A percentile compares a stretch with the other conserved stretches of the same genome.
Conservation (phyloP, 768 basidiomycete genomes). For the Rhodotorula graminis region DNA sequence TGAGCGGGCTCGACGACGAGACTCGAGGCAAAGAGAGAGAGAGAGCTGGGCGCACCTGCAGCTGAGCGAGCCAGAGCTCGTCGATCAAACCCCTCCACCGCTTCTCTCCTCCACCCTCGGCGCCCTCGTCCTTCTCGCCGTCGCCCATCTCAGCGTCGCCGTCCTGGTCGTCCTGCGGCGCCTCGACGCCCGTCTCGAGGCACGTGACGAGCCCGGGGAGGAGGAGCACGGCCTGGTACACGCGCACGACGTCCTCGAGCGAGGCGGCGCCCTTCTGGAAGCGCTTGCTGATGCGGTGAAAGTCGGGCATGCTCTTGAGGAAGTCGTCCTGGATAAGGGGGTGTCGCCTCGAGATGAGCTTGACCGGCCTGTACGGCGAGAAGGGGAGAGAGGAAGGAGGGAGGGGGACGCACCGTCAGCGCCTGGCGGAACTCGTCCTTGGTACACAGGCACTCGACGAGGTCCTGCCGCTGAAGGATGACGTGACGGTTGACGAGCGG, state of each 20-base stretch:
- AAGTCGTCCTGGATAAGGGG: constrained; percentile 63
- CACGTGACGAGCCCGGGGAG: constrained; percentile 68
- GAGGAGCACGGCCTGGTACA: constrained; percentile 86
- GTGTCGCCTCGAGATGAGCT: neutral
- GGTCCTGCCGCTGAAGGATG: constrained; percentile 76
- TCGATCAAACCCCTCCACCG: constrained; percentile 54
- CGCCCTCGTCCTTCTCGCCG: neutral
- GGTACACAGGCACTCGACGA: constrained; percentile 81
- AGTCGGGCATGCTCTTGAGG: constrained; percentile 86
- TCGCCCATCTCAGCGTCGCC: constrained; percentile 39
- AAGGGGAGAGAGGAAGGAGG: neutral
- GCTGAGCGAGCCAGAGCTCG: constrained; percentile 52
- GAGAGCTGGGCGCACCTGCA: constrained; percentile 8
- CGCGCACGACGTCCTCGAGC: constrained; percentile 89
- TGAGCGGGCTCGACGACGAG: neutral
- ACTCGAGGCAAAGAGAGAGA: no score
- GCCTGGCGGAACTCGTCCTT: constrained; percentile 65
- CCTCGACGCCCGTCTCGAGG: constrained; percentile 55
- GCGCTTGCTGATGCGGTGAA: constrained; percentile 82
- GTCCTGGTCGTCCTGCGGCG: constrained; percentile 53
- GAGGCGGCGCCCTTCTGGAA: constrained; percentile 79
- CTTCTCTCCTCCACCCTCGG: constrained; percentile 15
- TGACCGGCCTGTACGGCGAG: no score
- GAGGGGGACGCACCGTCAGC: constrained; percentile 58
- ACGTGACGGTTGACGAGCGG: constrained; percentile 89